Percentiles rank a stretch among this genome's conserved stretches.
These are phyloP conservation scores for Penicillium sp. DNA, from an alignment of 2,329 filamentous ascomycete species.

Conservation along the genomic window DNA sequence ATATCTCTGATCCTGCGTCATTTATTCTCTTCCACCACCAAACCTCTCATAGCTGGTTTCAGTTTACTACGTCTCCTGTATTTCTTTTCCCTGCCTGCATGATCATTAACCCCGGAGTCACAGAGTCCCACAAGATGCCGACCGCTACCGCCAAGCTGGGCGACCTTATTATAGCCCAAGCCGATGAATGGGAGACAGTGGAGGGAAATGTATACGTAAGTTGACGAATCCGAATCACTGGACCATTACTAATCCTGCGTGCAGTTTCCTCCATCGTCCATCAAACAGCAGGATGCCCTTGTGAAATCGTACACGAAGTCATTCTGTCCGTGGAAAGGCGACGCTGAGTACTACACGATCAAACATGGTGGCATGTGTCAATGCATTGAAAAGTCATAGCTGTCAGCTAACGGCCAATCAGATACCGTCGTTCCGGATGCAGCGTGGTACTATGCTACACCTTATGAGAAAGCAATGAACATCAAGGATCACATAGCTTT, in stretches of 20 bases:
- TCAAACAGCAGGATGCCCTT: slow-evolving; percentile 48
- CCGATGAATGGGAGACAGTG: slow-evolving; percentile 54
- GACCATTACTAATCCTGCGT: neutral
- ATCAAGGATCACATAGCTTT: slow-evolving; percentile 61
- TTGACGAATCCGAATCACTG: neutral
- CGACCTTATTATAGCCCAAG: slow-evolving; percentile 52
- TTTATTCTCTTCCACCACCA: too few species aligned
- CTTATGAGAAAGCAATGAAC: slow-evolving; percentile 49
- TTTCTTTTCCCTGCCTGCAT: too few species aligned
- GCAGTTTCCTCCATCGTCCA: slow-evolving; percentile 47
- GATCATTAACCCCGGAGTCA: too few species aligned
- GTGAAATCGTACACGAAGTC: slow-evolving; percentile 49
- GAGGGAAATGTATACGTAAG: slow-evolving; percentile 59
- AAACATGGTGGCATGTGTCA: slow-evolving; percentile 44
- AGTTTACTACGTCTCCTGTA: too few species aligned
- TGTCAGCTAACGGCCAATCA: slow-evolving; percentile 13
- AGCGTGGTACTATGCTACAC: slow-evolving; percentile 60
- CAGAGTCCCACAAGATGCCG: slow-evolving; percentile 26
- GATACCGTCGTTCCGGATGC: slow-evolving; percentile 53
- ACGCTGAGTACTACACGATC: slow-evolving; percentile 58
- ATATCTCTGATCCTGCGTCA: too few species aligned
- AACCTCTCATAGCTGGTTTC: too few species aligned
- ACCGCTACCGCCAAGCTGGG: slow-evolving; percentile 51
- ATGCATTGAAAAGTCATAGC: neutral
- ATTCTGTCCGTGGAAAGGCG: slow-evolving; percentile 59